Conservation (phyloP, 176 grass and related monocot genomes). For the Juncus effusus region DNA sequence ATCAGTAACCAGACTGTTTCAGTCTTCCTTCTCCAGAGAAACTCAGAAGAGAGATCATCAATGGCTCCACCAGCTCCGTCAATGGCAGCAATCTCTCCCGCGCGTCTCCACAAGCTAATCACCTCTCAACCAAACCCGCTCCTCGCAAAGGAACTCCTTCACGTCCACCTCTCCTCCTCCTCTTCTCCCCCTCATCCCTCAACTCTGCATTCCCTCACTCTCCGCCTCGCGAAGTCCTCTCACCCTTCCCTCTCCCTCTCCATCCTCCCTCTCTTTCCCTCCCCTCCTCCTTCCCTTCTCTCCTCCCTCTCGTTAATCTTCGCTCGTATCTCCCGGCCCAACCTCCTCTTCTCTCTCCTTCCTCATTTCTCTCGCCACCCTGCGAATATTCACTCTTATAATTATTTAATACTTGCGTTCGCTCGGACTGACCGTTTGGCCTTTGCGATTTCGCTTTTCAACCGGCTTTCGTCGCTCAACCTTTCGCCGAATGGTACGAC, state of each 20-base stretch:
- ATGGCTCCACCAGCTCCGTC: neutral
- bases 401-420: conserved; percentile 63
- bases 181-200: conserved; percentile 35
- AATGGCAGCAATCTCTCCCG: conserved; percentile 42
- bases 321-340: conserved; percentile 41
- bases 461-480: conserved; percentile 40
- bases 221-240: conserved; percentile 41
- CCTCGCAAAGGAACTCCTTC: conserved; percentile 59
- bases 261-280: conserved; percentile 41
- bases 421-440: conserved; percentile 47
- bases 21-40: no score
- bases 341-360: conserved; percentile 44
- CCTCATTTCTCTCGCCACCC: conserved; percentile 35
- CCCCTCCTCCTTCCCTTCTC: conserved; percentile 41
- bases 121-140: conserved; percentile 53
- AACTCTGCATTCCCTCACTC: conserved; percentile 41
- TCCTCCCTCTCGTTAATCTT: conserved; percentile 47
- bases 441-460: conserved; percentile 55
- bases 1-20: no score
- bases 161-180: conserved; percentile 40
- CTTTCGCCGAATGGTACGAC: conserved; percentile 50
- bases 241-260: conserved; percentile 51
- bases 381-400: conserved; percentile 59
- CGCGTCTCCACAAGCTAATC: conserved; percentile 78
- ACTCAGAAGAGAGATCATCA: neutral